Evolutionary conservation across 805 yeast species (phyloP).

Genomic region (Lachancea sp.): DNA sequence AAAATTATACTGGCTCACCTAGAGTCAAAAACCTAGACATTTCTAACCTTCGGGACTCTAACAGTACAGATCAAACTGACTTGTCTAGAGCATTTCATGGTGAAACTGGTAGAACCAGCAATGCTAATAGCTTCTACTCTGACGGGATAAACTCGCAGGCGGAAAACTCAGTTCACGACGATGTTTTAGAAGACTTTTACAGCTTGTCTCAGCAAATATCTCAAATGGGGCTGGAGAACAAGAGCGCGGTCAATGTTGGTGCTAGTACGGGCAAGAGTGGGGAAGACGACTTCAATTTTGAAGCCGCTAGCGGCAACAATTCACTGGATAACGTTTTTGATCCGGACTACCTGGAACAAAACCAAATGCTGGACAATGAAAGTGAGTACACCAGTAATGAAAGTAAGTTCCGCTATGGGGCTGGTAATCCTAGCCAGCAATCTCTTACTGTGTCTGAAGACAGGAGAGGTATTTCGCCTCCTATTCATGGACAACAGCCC

Average conservation of each 20-base stretch:
- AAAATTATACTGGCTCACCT: slow-evolving; percentile 22
- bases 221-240: slow-evolving; percentile 4
- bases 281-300: slow-evolving; percentile 14
- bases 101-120: background rate
- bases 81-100: slow-evolving; percentile 5
- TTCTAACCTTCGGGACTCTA: slow-evolving; percentile 21
- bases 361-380: slow-evolving; percentile 26
- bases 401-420: slow-evolving; percentile 7
- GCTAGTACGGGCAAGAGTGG: background rate
- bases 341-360: slow-evolving; percentile 28
- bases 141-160: slow-evolving; percentile 11
- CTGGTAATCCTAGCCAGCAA: slow-evolving; percentile 11
- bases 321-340: slow-evolving; percentile 26
- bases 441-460: slow-evolving; percentile 5
- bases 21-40: slow-evolving; percentile 21
- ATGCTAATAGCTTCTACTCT: slow-evolving; percentile 3
- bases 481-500: background rate
- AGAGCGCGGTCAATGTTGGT: background rate
- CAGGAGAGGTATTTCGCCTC: background rate
- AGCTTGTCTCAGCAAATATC: slow-evolving; percentile 14
- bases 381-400: slow-evolving; percentile 25
- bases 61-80: slow-evolving; percentile 14
- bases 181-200: slow-evolving; percentile 17
- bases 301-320: slow-evolving; percentile 10
- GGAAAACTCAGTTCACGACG: slow-evolving; percentile 21